Conservation (phyloP, 2,329 filamentous ascomycete species). For the Apiospora kogelbergensis region DNA sequence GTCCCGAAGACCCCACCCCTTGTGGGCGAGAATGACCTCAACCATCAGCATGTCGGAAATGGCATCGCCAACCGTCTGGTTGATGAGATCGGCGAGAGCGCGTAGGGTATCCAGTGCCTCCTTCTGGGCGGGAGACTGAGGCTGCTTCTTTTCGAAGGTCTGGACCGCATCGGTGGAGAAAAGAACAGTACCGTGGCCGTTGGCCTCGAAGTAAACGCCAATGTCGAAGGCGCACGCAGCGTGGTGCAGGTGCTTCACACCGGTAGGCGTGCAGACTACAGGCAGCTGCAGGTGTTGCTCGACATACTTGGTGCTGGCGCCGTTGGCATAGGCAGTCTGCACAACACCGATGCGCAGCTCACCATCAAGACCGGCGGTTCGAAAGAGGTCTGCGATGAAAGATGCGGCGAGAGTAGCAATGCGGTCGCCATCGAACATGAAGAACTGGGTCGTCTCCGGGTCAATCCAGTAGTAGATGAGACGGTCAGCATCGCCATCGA, state of each 20-base stretch:
- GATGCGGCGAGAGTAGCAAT: conserved; percentile 93
- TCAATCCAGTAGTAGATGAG: conserved; percentile 94
- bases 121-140: conserved; percentile 88
- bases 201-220: conserved; percentile 98
- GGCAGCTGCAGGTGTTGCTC: conserved; percentile 84
- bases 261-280: conserved; percentile 89
- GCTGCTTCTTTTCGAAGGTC: conserved; percentile 74
- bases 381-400: conserved; percentile 87
- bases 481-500: conserved; percentile 94
- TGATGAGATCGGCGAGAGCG: conserved; percentile 87
- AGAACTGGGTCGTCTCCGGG: conserved; percentile 72
- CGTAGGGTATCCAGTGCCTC: conserved; percentile 82
- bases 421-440: conserved; percentile 92
- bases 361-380: conserved; percentile 73
- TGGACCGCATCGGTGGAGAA: conserved; percentile 85
- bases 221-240: conserved; percentile 94
- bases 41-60: conserved; percentile 95
- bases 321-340: conserved; percentile 97
- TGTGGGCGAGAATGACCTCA: conserved; percentile 94
- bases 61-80: conserved; percentile 96
- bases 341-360: conserved; percentile 91
- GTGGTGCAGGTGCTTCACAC: conserved; percentile 96
- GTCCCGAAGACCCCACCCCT: conserved; percentile 84
- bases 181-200: conserved; percentile 94
- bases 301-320: conserved; percentile 89